Conservation (phyloP, 1,139 yeast genomes). For the Kurtzmaniella quercitrusa region DNA sequence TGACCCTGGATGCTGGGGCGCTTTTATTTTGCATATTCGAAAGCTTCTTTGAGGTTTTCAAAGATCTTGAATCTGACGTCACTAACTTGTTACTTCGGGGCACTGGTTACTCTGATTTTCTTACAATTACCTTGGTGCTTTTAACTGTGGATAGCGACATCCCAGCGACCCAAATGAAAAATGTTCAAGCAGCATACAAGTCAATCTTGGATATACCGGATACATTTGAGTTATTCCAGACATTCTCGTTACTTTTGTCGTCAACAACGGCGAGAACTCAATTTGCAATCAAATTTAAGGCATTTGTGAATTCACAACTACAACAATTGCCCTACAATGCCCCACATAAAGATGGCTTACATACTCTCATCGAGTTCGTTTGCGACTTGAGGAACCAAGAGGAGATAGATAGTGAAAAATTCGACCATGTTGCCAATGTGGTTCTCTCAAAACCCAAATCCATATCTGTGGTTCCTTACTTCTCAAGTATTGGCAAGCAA, state of each 20-base stretch:
- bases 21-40: constrained; percentile 22
- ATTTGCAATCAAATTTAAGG: constrained; percentile 29
- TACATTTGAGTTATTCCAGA: constrained; percentile 57
- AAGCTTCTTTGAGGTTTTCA: constrained; percentile 30
- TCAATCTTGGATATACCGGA: constrained; percentile 34
- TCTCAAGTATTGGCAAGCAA: constrained; percentile 54
- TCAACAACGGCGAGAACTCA: constrained; percentile 26
- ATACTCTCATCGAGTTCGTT: constrained; percentile 68
- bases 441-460: constrained; percentile 57
- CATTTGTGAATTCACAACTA: constrained; percentile 41
- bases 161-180: constrained; percentile 1
- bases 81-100: constrained; percentile 57
- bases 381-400: constrained; percentile 75
- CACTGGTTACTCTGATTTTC: constrained; percentile 67
- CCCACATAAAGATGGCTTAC: constrained; percentile 56
- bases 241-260: constrained; percentile 49
- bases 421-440: constrained; percentile 61
- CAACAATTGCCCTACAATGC: constrained; percentile 55
- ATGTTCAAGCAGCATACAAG: neutral
- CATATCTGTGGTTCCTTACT: constrained; percentile 47
- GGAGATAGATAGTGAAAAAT: constrained; percentile 58
- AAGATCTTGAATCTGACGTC: constrained; percentile 42
- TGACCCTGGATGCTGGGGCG: neutral
- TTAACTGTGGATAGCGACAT: constrained; percentile 24
- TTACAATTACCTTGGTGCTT: constrained; percentile 54